phyloP scores from a whole-genome alignment of 768 basidiomycete genomes.

The Leccinum arenicola region DNA sequence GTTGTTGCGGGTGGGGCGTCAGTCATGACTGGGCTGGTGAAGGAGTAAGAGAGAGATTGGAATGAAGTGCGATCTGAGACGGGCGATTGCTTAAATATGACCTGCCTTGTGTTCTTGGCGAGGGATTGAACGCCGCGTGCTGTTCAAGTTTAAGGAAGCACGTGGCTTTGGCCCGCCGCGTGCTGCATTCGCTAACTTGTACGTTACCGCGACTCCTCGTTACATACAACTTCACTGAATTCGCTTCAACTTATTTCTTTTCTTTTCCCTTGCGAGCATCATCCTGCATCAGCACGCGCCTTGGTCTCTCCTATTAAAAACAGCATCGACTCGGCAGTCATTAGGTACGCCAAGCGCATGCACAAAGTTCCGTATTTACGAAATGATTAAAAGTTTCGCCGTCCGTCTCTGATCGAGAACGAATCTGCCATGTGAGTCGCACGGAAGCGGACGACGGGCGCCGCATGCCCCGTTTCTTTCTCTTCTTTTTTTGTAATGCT shows the following conservation, averaged over 20 bases:
- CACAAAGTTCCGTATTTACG: conserved; percentile 1
- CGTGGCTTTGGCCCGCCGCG: conserved; percentile 8
- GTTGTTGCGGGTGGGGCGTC: conserved; percentile 59
- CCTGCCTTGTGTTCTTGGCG: conserved; percentile 30
- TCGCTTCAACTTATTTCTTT: not conserved
- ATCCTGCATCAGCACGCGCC: conserved; percentile 4
- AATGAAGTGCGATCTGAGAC: conserved; percentile 1
- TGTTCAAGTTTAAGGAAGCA: conserved; percentile 14
- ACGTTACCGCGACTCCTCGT: not conserved
- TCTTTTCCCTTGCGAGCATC: not conserved
- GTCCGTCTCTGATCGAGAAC: not conserved
- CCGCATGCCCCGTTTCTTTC: not conserved
- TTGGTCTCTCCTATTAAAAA: not conserved
- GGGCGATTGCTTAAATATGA: conserved; percentile 27
- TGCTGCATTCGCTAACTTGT: conserved; percentile 1
- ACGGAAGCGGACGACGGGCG: not conserved
- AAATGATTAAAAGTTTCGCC: not conserved
- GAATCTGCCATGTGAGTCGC: not conserved
- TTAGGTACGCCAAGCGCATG: not conserved
- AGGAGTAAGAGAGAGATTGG: not conserved
- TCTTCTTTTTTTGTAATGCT: not conserved
- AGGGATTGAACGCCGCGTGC: conserved; percentile 18
- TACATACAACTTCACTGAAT: not conserved
- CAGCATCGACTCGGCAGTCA: no score
- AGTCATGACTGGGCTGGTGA: conserved; percentile 38